Base-by-base conservation (phyloP, 768 basidiomycete genomes). In the Cytidiella melzeri region DNA sequence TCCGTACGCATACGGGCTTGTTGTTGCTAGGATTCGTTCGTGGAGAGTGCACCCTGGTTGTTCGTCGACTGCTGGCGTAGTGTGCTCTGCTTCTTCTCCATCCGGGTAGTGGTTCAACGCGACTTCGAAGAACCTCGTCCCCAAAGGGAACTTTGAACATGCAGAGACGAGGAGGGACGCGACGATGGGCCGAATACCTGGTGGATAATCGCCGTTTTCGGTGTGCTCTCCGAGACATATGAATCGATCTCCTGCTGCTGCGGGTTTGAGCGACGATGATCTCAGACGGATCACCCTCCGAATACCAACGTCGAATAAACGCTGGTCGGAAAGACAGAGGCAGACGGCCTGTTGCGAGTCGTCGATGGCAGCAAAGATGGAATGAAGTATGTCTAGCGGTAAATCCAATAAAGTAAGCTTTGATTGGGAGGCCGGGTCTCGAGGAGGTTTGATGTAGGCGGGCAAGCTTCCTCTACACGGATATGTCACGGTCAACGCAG, bases 141-240 rank as follows among this genome's bases (percentile, higher is more conserved):
- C 15, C 19, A 19, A 19, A 23, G 40, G 15, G 9, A 19, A 7
- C 15, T 41, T 6, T 9, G 15, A 19, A 19, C 21, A 18, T 7
- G 15, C 48, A 12, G 20, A n/a, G 19, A 34, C 15, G 26, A 27
- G 28, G 13, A 20, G 2, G 2, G 20, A 24, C 19, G 43, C 49
- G 20, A n/a, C 28, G 41, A 4, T 11, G 10, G 43, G n/a, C 18
- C 26, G 6, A 19, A 51, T 15, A 19, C 43, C 30, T 12, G 24
- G 20, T 18, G 49, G 49, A 21, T 44, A 42, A 23, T 51, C 49
- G 34, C 45, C 43, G 43, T 38, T 34, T 5, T 25, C 7, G n/a
- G 23, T 24, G 34, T 51, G 43, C 11, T 51, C 43, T 5, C 49
- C 49, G 36, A 51, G n/a, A 23, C 42, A 51, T 11, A 51, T 30